Evolutionary conservation across 331 rosid genomes (phyloP).

Genomic region (Cucumis variabilis): DNA sequence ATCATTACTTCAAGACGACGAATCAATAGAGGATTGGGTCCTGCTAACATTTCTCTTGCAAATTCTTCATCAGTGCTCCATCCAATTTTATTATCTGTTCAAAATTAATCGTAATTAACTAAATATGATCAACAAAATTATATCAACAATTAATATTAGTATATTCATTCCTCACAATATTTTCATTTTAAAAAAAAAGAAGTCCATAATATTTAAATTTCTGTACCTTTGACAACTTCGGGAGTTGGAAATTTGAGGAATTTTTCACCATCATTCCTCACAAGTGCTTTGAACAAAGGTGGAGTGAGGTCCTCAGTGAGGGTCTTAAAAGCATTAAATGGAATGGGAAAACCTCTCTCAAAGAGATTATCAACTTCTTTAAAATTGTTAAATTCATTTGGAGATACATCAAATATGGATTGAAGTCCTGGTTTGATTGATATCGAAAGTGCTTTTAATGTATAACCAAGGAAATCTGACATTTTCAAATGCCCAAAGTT

Average conservation of each 20-base stretch:
- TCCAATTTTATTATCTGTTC: neutral
- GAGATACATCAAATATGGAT: constrained; percentile 26
- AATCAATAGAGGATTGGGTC: neutral
- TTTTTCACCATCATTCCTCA: constrained; percentile 43
- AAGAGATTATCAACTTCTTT: constrained; percentile 42
- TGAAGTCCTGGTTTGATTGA: constrained; percentile 39
- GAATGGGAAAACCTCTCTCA: constrained; percentile 7
- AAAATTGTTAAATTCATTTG: constrained; percentile 40
- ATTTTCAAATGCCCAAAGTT: constrained; percentile 48
- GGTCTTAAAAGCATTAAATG: constrained; percentile 37
- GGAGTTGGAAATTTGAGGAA: constrained; percentile 49
- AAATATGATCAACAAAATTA: no score
- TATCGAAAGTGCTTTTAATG: constrained; percentile 46
- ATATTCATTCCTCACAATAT: no score
- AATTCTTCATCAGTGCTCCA: neutral
- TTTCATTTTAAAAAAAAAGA: no score
- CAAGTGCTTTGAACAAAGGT: constrained; percentile 37
- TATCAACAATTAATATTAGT: no score
- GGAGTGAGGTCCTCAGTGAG: constrained; percentile 43
- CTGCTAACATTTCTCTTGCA: neutral
- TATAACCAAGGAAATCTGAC: constrained; percentile 48
- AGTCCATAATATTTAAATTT: neutral
- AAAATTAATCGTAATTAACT: no score
- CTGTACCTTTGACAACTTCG: constrained; percentile 48
- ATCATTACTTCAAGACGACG: neutral